Evolutionary conservation across 345 rosid genomes (phyloP), one percentile per base, ranked within the genome.

Genomic region (Punica granatum): DNA sequence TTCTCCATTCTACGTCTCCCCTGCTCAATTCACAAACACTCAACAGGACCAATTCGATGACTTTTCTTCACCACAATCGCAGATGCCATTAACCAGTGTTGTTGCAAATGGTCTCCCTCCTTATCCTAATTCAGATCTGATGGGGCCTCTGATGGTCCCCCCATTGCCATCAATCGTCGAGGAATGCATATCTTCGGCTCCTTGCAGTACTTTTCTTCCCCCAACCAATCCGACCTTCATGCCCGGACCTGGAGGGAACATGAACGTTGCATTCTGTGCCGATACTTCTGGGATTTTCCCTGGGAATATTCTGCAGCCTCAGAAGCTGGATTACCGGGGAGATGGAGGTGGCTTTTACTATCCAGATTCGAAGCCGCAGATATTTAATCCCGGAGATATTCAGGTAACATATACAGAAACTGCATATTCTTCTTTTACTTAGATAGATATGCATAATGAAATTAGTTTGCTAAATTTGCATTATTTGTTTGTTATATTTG

Each of bases 181-280:
- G 39, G 87, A 89, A 72, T 83, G 92, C 76, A 72, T 88, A 73
- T 88, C 99, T 67, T 86, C 96, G 0, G 82, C 85, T 48, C 93
- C 97, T 76, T 71, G 90, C 25, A 74, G 85, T 63, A 67, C 86
- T 41, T 85, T 83, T 62, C 83, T 83, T 19, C 79, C 80, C 59
- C 78, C 66, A 13, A 32, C 88, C 65, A 69, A 74, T 51, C 66
- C 84, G 72, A 68, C 82, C 21, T 32, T 10, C 3, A 80, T 1
- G 82, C 72, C 78, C n/a, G n/a, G n/a, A 65, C 80, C n/a, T n/a
- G n/a, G n/a, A 81, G 86, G 79, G 65, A 61, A 71, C 14, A 67
- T 82, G 83, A 77, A 36, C 44, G 67, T 83, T 65, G 75, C 79
- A 63, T 79, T 82, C 43, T 81, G 88, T 31, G 74, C 76, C 44